Evolutionary conservation across 108 stramenopile genomes (phyloP).

Genomic region (Skeletonema costatum): DNA sequence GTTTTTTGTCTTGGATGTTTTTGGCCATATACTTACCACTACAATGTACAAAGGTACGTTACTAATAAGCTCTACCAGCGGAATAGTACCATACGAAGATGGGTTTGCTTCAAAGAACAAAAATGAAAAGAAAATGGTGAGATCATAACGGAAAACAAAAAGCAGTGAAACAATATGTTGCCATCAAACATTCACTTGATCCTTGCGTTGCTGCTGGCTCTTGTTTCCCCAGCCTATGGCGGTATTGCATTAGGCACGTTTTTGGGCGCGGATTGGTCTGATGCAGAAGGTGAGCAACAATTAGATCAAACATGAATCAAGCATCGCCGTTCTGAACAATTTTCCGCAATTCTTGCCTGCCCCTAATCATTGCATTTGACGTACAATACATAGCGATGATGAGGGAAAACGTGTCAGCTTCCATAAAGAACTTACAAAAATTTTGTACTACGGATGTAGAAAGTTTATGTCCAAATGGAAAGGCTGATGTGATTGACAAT

Average conservation of each 20-base stretch:
- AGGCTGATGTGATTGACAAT: neutral
- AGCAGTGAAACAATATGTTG: neutral
- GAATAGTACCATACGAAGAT: too few species aligned
- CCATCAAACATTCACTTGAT: neutral
- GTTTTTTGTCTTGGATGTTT: too few species aligned
- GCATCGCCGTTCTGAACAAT: neutral
- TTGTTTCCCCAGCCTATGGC: neutral
- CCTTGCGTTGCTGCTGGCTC: neutral
- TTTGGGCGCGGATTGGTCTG: conserved; percentile 29
- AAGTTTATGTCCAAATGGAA: conserved; percentile 17
- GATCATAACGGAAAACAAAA: too few species aligned
- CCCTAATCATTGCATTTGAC: neutral
- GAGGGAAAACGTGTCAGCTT: conserved; percentile 13
- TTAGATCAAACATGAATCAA: neutral
- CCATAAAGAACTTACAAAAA: conserved; percentile 23
- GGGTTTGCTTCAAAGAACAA: too few species aligned
- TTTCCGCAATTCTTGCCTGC: neutral
- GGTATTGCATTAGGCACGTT: conserved; percentile 24
- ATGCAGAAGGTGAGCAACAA: conserved; percentile 18
- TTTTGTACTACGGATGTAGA: conserved; percentile 16
- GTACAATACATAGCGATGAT: conserved; percentile 2
- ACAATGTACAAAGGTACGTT: too few species aligned
- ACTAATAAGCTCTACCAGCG: too few species aligned
- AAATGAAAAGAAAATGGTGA: too few species aligned
- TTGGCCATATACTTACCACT: too few species aligned